phyloP scores from a whole-genome alignment of 2,329 filamentous ascomycete species.

The Neoscytalidium dimidiatum region DNA sequence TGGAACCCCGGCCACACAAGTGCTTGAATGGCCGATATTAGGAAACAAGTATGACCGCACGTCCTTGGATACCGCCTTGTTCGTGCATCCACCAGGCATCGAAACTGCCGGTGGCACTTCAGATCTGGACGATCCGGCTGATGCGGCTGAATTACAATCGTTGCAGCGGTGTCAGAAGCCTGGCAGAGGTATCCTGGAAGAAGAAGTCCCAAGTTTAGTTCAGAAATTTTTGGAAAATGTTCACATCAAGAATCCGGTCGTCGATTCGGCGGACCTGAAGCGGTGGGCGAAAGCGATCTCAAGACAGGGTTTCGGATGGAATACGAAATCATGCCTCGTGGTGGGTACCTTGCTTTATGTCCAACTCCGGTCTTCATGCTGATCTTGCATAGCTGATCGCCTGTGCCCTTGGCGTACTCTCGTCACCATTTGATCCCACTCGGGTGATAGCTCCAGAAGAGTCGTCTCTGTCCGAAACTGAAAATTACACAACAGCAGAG shows the following conservation, averaged over 20 bases:
- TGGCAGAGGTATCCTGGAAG: conserved; percentile 27
- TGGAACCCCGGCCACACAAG: conserved; percentile 25
- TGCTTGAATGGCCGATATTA: conserved; percentile 35
- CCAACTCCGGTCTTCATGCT: neutral
- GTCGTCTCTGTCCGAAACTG: neutral
- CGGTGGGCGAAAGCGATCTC: conserved; percentile 26
- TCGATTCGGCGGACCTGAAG: conserved; percentile 30
- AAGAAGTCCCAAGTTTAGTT: conserved; percentile 30
- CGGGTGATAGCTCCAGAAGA: neutral
- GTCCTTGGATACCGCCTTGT: conserved; percentile 23
- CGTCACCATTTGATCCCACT: conserved; percentile 23
- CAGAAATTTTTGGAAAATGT: conserved; percentile 34
- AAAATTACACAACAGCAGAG: conserved; percentile 25
- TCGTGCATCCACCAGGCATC: conserved; percentile 13
- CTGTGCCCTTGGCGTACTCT: conserved; percentile 34
- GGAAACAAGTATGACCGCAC: conserved; percentile 25
- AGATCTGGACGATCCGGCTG: neutral
- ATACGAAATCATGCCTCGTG: conserved; percentile 33
- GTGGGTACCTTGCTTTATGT: conserved; percentile 22
- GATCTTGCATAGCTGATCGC: conserved; percentile 29
- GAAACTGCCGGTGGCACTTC: neutral
- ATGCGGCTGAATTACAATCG: neutral
- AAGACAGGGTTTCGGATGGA: conserved; percentile 32
- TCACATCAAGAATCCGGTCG: conserved; percentile 38
- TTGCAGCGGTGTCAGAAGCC: neutral